Base-by-base conservation (phyloP, 176 grass and related monocot genomes). In the Secale cereale region DNA sequence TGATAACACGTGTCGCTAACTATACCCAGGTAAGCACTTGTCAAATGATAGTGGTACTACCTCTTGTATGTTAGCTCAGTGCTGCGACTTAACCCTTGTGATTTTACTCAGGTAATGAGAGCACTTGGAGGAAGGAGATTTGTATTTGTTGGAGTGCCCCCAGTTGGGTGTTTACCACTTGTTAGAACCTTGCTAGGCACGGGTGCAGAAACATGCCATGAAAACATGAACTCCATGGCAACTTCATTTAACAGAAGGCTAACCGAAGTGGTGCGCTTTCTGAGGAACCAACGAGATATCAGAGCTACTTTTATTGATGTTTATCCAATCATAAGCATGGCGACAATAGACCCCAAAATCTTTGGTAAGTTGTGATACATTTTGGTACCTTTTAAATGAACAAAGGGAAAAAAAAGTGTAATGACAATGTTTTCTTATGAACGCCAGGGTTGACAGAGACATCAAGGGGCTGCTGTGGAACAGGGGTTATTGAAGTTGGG, bases 391-490 rank as follows among this genome's bases (percentile, higher is more conserved):
- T 37, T 77, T 41, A 8, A 36, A 48, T 32, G 25, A 32, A 64
- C 43, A 26, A 31, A 8, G 8, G 11, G 8, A 1, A 40, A 81
- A 45, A 60, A 48, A 27, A 10, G 12, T 48, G 19, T 48, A 57
- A 1, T 77, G 28, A 27, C 72, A 70, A 33, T 50, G 15, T 78
- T 78, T 78, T 78, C 11, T 45, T 82, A 78, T 79, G 9, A 78
- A 75, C 74, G 52, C 68, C 57, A 94, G 86, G 86, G 4, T 65
- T 94, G 20, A 60, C 69, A 33, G 92, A 94, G 65, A 77, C 83
- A 64, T 87, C 89, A 19, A 91, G 85, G 65, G 92, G 92, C 30
- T 94, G 92, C 65, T 94, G 92, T 36, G 92, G 92, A 76, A 85
- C 92, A 57, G 92, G 92, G 15, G 60, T 74, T 22, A 76, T 85